These are phyloP conservation scores for Eragrostis nindensis DNA, from an alignment of 176 grass and related monocot species.

Conservation along the genomic window DNA sequence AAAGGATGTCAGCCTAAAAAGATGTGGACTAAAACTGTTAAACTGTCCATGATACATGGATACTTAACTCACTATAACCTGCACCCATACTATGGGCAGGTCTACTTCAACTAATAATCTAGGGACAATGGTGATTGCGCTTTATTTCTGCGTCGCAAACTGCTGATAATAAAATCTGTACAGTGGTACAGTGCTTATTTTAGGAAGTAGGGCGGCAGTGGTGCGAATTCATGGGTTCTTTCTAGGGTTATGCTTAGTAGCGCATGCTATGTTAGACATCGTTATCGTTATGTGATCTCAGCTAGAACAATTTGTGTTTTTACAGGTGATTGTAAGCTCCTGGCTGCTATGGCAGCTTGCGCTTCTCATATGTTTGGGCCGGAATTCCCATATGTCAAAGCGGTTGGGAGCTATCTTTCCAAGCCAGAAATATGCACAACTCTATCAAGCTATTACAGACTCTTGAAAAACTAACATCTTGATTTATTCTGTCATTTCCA, in stretches of 20 bases:
- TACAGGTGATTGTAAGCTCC: constrained; percentile 63
- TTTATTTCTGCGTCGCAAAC: background rate
- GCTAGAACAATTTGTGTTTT: constrained; percentile 6
- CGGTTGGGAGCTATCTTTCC: constrained; percentile 39
- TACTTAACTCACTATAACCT: background rate
- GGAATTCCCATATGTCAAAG: constrained; percentile 56
- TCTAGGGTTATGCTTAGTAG: constrained; percentile 1
- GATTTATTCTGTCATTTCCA: background rate
- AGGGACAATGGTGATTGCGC: background rate
- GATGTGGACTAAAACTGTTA: background rate
- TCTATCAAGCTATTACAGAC: constrained; percentile 41
- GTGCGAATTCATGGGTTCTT: background rate
- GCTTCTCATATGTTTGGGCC: constrained; percentile 68
- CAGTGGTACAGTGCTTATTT: constrained; percentile 1
- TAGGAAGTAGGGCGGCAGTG: background rate
- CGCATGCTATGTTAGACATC: background rate
- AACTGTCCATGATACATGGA: background rate
- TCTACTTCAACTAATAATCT: constrained; percentile 13
- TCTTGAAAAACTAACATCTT: constrained; percentile 37
- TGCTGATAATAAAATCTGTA: background rate
- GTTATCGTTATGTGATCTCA: background rate
- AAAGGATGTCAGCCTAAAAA: background rate
- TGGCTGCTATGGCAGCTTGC: constrained; percentile 59
- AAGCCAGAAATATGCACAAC: constrained; percentile 50
- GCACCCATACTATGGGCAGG: background rate